Base-by-base conservation (phyloP, 306 rosid genomes). In the Cicer pinnatifidum region DNA sequence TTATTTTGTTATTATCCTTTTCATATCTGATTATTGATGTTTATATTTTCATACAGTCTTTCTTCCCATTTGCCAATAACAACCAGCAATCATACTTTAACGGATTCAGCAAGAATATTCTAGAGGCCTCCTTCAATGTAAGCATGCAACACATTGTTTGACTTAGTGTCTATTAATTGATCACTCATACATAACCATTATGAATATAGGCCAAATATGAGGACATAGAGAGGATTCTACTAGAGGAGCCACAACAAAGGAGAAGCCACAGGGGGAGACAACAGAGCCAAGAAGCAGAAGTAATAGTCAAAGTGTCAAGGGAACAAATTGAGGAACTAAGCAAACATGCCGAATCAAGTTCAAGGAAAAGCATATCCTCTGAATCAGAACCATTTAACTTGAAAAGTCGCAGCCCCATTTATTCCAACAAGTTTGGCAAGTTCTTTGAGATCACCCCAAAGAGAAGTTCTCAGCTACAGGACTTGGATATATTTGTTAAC, bases 61-160 rank as follows among this genome's bases (percentile, higher is more conserved):
- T 81, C 72, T 43, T 6, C 28, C 73, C 64, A 7, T 15, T 75
- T 7, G 54, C 35, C 41, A 54, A 7, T 6, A 6, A 37, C 41
- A 57, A 48, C 50, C 72, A 68, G 5, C 12, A 60, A 11, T 76
- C 87, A 53, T 81, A 73, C 75, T 43, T 63, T 7, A 10, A 8
- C 2, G 85, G 69, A 15, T 81, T 84, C 75, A 69, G 80, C 69
- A 45, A 3, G 76, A 10, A 23, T 7, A 13, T 75, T 57, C 23
- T 84, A 0, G 69, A 84, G 35, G 83, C 81, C n/a, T 2, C 83
- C 46, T 74, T 56, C 53, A 64, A 84, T 45, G 87, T 81, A 44
- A 62, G 82, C 13, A 43, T 7, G 67, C 43, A 7, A 17, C 12
- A 39, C 0, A 8, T 62, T 7, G 13, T 60, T 35, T 35, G 8